These are phyloP conservation scores for Ogataea wickerhamii DNA, from an alignment of 805 yeast genomes.

Conservation along the genomic window DNA sequence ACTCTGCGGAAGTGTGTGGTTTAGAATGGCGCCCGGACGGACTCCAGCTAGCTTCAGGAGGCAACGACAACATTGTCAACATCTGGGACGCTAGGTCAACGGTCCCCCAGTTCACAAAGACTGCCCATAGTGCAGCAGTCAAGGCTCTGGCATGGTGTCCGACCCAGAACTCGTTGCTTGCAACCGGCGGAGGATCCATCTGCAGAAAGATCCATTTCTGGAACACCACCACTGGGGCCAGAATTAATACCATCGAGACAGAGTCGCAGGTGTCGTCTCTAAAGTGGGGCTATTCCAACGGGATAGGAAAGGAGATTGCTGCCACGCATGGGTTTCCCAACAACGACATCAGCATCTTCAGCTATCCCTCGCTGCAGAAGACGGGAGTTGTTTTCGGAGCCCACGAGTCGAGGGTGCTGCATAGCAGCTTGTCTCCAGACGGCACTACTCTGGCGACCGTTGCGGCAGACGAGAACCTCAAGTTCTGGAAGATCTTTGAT, in stretches of 20 bases:
- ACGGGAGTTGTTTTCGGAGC: constrained; percentile 85
- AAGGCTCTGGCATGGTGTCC: constrained; percentile 97
- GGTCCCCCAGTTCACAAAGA: constrained; percentile 69
- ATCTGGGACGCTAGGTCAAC: constrained; percentile 84
- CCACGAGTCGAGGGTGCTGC: constrained; percentile 84
- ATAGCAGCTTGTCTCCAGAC: constrained; percentile 85
- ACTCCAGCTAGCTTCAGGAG: constrained; percentile 82
- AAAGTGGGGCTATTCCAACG: constrained; percentile 79
- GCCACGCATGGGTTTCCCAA: constrained; percentile 94
- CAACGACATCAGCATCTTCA: constrained; percentile 77
- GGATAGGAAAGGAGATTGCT: constrained; percentile 77
- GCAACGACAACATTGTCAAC: constrained; percentile 89
- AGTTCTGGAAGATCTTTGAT: constrained; percentile 91
- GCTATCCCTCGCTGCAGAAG: constrained; percentile 79
- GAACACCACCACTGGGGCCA: constrained; percentile 88
- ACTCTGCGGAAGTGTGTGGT: constrained; percentile 91
- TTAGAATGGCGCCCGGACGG: constrained; percentile 84
- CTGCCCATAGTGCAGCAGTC: constrained; percentile 88
- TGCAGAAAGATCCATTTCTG: constrained; percentile 90
- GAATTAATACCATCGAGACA: constrained; percentile 82
- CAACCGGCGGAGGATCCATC: constrained; percentile 96
- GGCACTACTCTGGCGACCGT: constrained; percentile 87
- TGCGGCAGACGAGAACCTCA: constrained; percentile 93
- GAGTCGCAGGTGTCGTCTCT: constrained; percentile 94
- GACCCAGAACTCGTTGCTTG: constrained; percentile 70